Conservation (phyloP, 192 early-diverging fungal species). For the Backusella circina region DNA sequence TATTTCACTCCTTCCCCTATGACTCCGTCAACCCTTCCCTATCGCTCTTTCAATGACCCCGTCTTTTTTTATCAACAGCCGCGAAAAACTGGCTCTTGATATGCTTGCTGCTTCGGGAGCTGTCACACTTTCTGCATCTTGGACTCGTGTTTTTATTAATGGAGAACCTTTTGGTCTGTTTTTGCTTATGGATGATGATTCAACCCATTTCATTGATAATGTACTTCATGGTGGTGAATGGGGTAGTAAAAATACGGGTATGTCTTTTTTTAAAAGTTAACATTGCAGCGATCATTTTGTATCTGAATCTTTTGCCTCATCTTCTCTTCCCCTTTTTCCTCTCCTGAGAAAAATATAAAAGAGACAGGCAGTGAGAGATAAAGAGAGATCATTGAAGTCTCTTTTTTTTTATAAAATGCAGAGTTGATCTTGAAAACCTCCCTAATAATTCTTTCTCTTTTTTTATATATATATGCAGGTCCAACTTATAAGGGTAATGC, state of each 20-base stretch:
- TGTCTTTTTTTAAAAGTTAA: neutral
- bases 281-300: neutral
- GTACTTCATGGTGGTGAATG: slow-evolving; percentile 18
- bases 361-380: neutral
- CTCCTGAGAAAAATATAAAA: neutral
- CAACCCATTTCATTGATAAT: slow-evolving; percentile 21
- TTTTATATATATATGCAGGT: slow-evolving; percentile 2
- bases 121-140: slow-evolving; percentile 37
- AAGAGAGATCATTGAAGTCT: neutral
- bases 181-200: slow-evolving; percentile 41
- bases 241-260: neutral
- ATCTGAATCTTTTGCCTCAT: neutral
- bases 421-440: neutral
- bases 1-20: neutral
- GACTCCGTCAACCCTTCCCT: neutral
- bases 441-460: neutral
- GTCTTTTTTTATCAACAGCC: slow-evolving; percentile 16
- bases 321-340: neutral
- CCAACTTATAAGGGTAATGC: slow-evolving; percentile 28
- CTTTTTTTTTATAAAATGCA: neutral
- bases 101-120: slow-evolving; percentile 40
- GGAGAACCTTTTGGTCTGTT: slow-evolving; percentile 38
- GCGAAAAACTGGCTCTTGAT: slow-evolving; percentile 43
- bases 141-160: slow-evolving; percentile 44
- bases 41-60: slow-evolving; percentile 24